These are phyloP conservation scores for Pleurotus djamor DNA, from an alignment of 768 basidiomycete species.

Conservation along the genomic window DNA sequence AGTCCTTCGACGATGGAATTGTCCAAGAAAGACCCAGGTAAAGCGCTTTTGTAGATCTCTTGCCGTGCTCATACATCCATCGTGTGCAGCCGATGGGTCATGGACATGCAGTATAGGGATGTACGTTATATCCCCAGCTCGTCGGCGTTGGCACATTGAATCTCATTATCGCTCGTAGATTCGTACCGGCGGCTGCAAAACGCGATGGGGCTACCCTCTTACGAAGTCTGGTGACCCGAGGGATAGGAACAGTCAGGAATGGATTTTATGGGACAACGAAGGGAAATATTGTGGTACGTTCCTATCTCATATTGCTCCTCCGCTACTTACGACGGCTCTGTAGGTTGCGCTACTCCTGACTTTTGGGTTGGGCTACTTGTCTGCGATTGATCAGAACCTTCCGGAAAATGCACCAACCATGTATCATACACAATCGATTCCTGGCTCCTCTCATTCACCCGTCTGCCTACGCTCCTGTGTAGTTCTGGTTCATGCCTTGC, in stretches of 20 bases:
- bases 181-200: background rate
- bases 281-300: background rate
- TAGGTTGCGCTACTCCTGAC: too few relatives aligned
- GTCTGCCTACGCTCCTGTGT: too few relatives aligned
- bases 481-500: too few relatives aligned
- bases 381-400: too few relatives aligned
- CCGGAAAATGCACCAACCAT: too few relatives aligned
- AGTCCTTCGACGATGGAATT: background rate
- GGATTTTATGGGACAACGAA: background rate
- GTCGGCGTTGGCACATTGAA: too few relatives aligned
- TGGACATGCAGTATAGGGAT: background rate
- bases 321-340: too few relatives aligned
- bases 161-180: background rate
- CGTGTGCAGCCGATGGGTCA: background rate
- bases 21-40: background rate
- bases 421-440: too few relatives aligned
- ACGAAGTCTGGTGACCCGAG: background rate
- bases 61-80: background rate
- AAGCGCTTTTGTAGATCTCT: background rate
- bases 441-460: too few relatives aligned
- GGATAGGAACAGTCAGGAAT: background rate
- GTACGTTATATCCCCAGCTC: too few relatives aligned
- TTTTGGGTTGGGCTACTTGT: too few relatives aligned
- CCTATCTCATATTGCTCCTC: background rate
- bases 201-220: background rate